Percentiles rank a stretch among this genome's conserved stretches.
phyloP scores from a whole-genome alignment of 257 asterid genomes.

The Apocynum venetum region DNA sequence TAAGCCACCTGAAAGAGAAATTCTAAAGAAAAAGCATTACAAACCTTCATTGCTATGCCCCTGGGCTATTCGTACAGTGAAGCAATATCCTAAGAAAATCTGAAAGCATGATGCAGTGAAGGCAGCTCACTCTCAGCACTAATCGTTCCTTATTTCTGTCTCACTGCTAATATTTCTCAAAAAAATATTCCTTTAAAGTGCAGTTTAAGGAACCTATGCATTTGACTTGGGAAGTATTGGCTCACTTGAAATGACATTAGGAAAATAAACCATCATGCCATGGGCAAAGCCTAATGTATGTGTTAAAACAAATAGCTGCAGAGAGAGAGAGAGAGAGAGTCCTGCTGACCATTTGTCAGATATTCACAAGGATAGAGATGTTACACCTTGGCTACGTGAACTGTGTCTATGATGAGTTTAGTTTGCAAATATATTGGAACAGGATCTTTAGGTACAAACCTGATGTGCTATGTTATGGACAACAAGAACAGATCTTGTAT shows the following conservation, averaged over 20 bases:
- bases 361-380: neutral
- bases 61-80: neutral
- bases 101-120: neutral
- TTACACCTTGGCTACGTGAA: neutral
- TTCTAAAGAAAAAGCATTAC: neutral
- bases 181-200: neutral
- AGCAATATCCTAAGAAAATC: neutral
- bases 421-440: neutral
- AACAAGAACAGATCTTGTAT: conserved; percentile 81
- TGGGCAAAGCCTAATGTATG: neutral
- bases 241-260: neutral
- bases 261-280: neutral
- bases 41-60: neutral
- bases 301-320: neutral
- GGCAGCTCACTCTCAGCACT: neutral
- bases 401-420: neutral
- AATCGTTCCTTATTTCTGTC: too few species aligned
- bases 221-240: neutral
- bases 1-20: neutral
- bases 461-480: conserved; percentile 98
- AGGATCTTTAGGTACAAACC: conserved; percentile 40
- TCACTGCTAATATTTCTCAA: neutral
- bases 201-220: neutral
- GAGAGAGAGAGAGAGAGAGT: neutral
- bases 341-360: neutral